Conservation (phyloP, 164 flowering plant genomes). For the Cinnamomum micranthum region DNA sequence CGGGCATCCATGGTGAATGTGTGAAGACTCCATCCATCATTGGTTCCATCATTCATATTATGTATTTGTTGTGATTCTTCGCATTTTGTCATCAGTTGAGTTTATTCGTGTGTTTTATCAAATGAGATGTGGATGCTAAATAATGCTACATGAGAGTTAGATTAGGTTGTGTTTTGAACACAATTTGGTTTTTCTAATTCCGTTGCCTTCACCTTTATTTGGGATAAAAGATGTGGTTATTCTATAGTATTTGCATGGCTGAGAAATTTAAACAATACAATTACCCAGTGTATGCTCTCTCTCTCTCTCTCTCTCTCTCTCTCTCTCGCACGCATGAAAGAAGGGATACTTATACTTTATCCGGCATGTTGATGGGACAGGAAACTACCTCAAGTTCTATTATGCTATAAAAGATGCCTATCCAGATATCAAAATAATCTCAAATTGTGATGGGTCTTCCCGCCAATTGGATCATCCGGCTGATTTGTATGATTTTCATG, state of each 20-base stretch:
- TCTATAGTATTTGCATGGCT: not conserved
- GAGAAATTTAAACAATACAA: not conserved
- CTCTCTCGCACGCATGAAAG: not conserved
- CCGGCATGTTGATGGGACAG: constrained; percentile 30
- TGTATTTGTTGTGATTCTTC: not conserved
- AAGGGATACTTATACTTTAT: no score
- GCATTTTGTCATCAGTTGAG: not conserved
- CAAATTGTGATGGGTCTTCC: constrained; percentile 89
- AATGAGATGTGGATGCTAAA: not conserved
- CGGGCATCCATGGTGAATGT: no score
- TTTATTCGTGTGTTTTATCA: not conserved
- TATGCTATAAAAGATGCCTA: constrained; percentile 58
- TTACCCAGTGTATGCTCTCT: not conserved
- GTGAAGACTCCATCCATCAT: no score
- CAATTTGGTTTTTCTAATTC: not conserved
- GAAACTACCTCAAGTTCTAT: constrained; percentile 82
- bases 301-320: not conserved
- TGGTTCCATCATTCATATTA: no score
- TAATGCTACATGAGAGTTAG: not conserved
- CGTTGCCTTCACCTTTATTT: not conserved
- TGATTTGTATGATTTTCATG: constrained; percentile 89
- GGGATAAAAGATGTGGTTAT: not conserved
- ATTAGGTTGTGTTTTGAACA: not conserved
- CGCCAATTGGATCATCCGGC: constrained; percentile 80
- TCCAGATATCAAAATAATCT: constrained; percentile 77